phyloP scores from a whole-genome alignment of 768 basidiomycete species.

The Cyclocybe cylindracea region DNA sequence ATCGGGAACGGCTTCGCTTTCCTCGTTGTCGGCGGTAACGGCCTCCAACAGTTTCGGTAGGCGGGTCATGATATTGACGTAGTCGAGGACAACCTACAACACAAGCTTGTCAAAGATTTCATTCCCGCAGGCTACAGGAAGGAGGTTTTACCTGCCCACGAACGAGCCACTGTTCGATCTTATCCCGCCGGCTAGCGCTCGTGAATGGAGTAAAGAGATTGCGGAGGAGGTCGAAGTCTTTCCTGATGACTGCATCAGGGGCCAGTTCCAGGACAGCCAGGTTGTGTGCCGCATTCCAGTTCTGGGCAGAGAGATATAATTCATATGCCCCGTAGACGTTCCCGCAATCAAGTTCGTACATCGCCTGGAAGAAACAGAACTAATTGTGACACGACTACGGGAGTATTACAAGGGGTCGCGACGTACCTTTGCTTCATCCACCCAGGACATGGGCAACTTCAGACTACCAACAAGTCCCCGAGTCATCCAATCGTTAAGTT shows the following conservation, averaged over 20 bases:
- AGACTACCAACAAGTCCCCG: slow-evolving; percentile 74
- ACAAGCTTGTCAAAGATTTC: neutral
- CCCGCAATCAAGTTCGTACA: slow-evolving; percentile 60
- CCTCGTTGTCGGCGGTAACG: slow-evolving; percentile 37
- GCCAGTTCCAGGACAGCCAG: slow-evolving; percentile 86
- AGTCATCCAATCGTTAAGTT: slow-evolving; percentile 71
- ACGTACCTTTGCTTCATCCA: slow-evolving; percentile 84
- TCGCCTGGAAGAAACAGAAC: slow-evolving; percentile 49
- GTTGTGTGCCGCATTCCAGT: slow-evolving; percentile 76
- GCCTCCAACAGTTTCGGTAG: slow-evolving; percentile 54
- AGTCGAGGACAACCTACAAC: slow-evolving; percentile 69
- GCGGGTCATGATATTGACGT: slow-evolving; percentile 61
- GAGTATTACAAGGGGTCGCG: neutral
- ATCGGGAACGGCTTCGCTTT: slow-evolving; percentile 39
- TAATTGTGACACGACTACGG: neutral
- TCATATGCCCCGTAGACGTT: slow-evolving; percentile 76
- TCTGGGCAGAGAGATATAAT: slow-evolving; percentile 67
- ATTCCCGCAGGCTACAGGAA: slow-evolving; percentile 6
- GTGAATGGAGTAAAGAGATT: slow-evolving; percentile 70
- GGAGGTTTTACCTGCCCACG: slow-evolving; percentile 72
- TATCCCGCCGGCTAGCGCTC: slow-evolving; percentile 37
- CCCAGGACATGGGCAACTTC: slow-evolving; percentile 82
- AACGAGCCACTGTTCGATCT: slow-evolving; percentile 74
- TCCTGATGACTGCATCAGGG: slow-evolving; percentile 80
- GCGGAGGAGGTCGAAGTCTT: slow-evolving; percentile 61